These are phyloP conservation scores for Cyclocybe aegerita DNA, from an alignment of 768 basidiomycete genomes.

Conservation along the genomic window DNA sequence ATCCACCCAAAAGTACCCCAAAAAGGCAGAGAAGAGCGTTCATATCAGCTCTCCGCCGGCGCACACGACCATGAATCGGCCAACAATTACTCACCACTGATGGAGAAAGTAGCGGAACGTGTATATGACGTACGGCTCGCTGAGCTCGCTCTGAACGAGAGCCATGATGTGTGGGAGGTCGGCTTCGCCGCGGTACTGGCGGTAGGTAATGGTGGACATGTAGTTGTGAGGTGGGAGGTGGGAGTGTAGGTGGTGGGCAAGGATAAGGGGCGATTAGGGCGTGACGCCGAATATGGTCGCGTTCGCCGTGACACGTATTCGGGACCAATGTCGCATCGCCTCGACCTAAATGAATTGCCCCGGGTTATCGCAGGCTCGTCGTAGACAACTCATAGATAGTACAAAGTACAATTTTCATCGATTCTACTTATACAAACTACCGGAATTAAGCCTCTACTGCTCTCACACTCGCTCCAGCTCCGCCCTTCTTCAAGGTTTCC, in stretches of 20 bases:
- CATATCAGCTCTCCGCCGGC: slow-evolving; percentile 12
- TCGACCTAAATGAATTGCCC: too few relatives aligned
- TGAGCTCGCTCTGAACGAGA: slow-evolving; percentile 88
- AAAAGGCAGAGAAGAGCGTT: slow-evolving; percentile 8
- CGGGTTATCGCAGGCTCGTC: too few relatives aligned
- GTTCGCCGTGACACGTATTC: too few relatives aligned
- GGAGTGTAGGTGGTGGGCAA: neutral
- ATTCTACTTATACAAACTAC: too few relatives aligned
- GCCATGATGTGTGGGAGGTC: slow-evolving; percentile 84
- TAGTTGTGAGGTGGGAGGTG: slow-evolving; percentile 14
- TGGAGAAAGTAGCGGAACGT: slow-evolving; percentile 97
- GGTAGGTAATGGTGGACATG: slow-evolving; percentile 53
- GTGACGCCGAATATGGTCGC: neutral
- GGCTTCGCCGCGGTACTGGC: slow-evolving; percentile 72
- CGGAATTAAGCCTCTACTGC: too few relatives aligned
- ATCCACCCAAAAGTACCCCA: too few relatives aligned
- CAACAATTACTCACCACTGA: slow-evolving; percentile 71
- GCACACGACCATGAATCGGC: slow-evolving; percentile 27
- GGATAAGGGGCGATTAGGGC: neutral
- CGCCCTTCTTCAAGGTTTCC: slow-evolving; percentile 6
- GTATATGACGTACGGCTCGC: slow-evolving; percentile 95
- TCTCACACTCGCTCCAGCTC: too few relatives aligned
- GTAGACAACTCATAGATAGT: too few relatives aligned
- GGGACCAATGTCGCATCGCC: too few relatives aligned
- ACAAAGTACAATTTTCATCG: too few relatives aligned